Base-by-base conservation (phyloP, 352 stramenopile genomes). In the Globisporangium alternatum region DNA sequence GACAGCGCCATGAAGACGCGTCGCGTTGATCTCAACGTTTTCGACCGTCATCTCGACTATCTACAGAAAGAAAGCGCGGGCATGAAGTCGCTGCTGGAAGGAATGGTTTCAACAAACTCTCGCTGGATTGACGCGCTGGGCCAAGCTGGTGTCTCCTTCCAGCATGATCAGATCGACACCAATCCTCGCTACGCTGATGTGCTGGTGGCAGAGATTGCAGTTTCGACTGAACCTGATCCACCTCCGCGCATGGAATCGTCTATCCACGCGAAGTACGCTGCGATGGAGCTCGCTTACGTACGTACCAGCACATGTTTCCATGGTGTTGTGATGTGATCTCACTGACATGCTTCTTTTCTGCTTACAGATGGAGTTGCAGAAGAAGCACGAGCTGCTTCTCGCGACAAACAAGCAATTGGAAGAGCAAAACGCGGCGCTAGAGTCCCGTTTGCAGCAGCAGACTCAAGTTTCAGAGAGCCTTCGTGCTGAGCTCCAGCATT, bases 91-190 rank as follows among this genome's bases (percentile, higher is more conserved):
- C 56, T 84, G 37, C 55, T 91, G 2, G 79, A 91, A 51, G 81
- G 74, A 31, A 90, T 90, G 81, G 79, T 91, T 47, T 80, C 74
- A 28, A 89, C 79, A 28, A 91, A 91, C 64, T 71, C 81, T 21
- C 79, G 86, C 22, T 91, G 81, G 81, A 89, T 91, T 54, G 76
- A 81, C 59, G 72, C 81, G 44, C 68, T 63, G 88, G 4, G 69
- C 71, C 30, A 74, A 57, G 17, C 67, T 41, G 47, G 60, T 28
- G 55, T 55, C 51, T 54, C 61, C 57, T 70, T 65, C 56, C 44
- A 66, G 64, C 75, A 54, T 31, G 63, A 71, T 6, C 53, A 63
- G 12, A 63, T 22, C 9, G 22, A 17, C 17, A 3, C 25, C 35
- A 35, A 31, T 25, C 21, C 35, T 35, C 33, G 54, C 21, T 60